Base-by-base conservation (phyloP, 1,139 yeast species). In the Magnusiomyces sp. region DNA sequence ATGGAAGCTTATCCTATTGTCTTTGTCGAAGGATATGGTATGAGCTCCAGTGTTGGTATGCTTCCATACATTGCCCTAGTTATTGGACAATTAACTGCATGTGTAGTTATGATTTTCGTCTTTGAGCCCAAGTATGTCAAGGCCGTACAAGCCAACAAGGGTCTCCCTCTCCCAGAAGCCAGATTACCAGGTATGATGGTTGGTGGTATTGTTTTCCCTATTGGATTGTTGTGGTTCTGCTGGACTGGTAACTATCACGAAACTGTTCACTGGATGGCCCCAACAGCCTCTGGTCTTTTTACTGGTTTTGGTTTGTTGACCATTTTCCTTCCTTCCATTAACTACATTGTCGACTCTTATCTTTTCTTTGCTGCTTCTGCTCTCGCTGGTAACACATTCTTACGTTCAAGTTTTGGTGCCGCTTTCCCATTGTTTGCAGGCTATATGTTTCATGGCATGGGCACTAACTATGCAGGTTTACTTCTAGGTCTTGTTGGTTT, bases 351-450 rank as follows among this genome's bases (percentile, higher is more conserved):
- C 60, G 96, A 89, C 64, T 72, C 85, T 39, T 89, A 88, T 63
- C 72, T 86, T 55, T 65, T 80, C 53, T 80, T 82, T 61, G 95
- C 96, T 3, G 95, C 95, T 5, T 83, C 95, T 27, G 96, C 96
- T 1, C 72, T 89, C 58, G 95, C 97, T 4, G 96, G 84, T 13
- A 87, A 87, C 63, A 81, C 95, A 0, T 80, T 89, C 62, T 71
- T 90, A 61, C 80, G 98, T 72, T 80, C 90, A 54, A 81, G 72
- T 0, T 76, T 79, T 59, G 89, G 83, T 54, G 85, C 83, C 40
- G 76, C 75, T 1, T 89, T 90, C 77, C 97, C 97, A 37, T 71
- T 90, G 53, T 90, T 90, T 61, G 77, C 82, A 2, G 66, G 76
- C 2, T 83, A 79, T 57, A 82, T 89, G 95, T 87, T 88, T 67